Evolutionary conservation across 768 basidiomycete genomes (phyloP), one percentile per base, ranked within the genome.

Genomic region (Termitomyces sp.): DNA sequence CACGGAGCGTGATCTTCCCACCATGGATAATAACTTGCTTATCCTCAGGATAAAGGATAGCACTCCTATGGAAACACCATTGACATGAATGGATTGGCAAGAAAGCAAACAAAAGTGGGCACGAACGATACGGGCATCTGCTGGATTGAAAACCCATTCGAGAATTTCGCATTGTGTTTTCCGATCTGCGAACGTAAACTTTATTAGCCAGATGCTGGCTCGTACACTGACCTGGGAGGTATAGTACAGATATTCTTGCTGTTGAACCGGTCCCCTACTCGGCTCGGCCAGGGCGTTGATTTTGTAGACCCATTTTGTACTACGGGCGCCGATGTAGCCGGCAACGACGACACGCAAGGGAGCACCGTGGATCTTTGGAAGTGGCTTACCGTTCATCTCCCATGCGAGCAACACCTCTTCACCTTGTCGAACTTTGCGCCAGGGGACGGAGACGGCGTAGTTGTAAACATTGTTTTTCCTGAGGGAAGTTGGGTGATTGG

Each of bases 81-180:
- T 26, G 14, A 9, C 20, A 14, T 60, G 26, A 49, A 35, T 23
- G 14, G 26, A 35, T 47, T 26, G 32, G 28, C 53, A 43, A 41
- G 20, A 23, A n/a, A 20, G 12, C 16, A n/a, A 5, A 32, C 36
- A 30, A 30, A 43, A n/a, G 41, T 20, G 18, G 26, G 28, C 28
- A 75, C 81, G 33, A 44, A 82, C 79, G 82, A 83, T 6, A 84
- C 82, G 2, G 81, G 82, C 82, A 84, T 83, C 54, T 80, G 76
- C 61, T 79, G 77, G 60, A 84, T 84, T 4, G 80, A 81, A 66
- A 83, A 83, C 5, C 82, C 82, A 64, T 79, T 81, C 28, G 80
- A 82, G 53, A 78, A 79, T 60, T 74, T 76, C 5, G 70, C 68
- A 59, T 84, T 83, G 58, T 83, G 80, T 67, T 83, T 83, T 23